Conservation (phyloP, 192 early-diverging fungal genomes). For the Coemansia sp. region DNA sequence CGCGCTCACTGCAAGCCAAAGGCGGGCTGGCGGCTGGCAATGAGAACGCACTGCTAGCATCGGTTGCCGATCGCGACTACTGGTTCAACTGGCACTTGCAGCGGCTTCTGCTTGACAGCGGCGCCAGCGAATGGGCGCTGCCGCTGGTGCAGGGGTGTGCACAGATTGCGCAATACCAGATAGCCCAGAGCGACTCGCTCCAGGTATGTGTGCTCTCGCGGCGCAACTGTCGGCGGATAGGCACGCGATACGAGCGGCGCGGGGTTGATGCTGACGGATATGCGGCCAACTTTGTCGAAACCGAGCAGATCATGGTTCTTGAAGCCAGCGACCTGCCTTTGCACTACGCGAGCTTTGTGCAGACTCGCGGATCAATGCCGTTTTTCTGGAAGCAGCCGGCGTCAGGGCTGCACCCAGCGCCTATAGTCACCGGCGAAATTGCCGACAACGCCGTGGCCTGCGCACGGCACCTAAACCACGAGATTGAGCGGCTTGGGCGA, state of each 20-base stretch:
- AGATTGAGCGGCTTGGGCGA: conserved; percentile 52
- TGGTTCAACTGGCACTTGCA: conserved; percentile 45
- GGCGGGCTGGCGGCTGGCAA: not conserved
- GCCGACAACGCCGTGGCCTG: conserved; percentile 56
- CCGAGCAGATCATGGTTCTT: conserved; percentile 81
- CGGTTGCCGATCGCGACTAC: conserved; percentile 20
- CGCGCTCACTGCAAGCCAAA: conserved; percentile 36
- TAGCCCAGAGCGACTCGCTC: conserved; percentile 55
- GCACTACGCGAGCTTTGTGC: conserved; percentile 74
- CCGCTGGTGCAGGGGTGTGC: conserved; percentile 69
- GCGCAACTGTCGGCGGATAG: conserved; percentile 55
- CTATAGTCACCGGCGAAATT: conserved; percentile 53
- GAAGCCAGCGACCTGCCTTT: conserved; percentile 26
- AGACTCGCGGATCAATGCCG: conserved; percentile 87
- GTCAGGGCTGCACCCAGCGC: conserved; percentile 65
- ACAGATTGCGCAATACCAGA: conserved; percentile 59
- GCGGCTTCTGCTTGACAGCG: conserved; percentile 8
- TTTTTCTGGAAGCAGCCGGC: conserved; percentile 71
- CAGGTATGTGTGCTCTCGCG: conserved; percentile 67
- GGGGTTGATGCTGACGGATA: conserved; percentile 83
- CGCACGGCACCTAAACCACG: conserved; percentile 54
- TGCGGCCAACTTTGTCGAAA: conserved; percentile 96
- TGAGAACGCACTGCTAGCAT: conserved; percentile 3
- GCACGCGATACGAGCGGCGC: conserved; percentile 83
- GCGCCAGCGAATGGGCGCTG: conserved; percentile 24